Evolutionary conservation across 2,329 filamentous ascomycete genomes (phyloP), one percentile per base, ranked within the genome.

Genomic region (Bipolaris zeicola): DNA sequence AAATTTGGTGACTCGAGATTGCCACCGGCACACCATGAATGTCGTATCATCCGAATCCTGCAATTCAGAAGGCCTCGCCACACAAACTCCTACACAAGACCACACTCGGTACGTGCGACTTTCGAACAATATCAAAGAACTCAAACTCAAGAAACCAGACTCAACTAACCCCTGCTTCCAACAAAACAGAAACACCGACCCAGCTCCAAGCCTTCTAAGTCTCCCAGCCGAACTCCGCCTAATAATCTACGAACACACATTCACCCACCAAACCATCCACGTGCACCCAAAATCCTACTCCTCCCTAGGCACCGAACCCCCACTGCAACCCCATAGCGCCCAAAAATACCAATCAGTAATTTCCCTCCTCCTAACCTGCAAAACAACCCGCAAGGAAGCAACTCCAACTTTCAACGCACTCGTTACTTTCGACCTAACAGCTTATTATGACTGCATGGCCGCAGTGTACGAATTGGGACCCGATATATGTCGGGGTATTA

Each of bases 211-310:
- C 11, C 31, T 57, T 16, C 16, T 57, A 3, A 34, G 33, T 37
- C 34, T 57, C 2, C 54, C 54, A 20, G 39, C 50, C 13, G 54
- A 57, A n/a, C 34, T 57, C 34, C 54, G 54, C 3, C n/a, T 53
- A 6, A 49, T 57, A 18, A 57, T 57, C 16, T 57, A 57, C 38
- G 50, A 57, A 38, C 42, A 53, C 33, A 38, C 44, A 11, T 53
- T 57, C 28, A 22, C 33, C 44, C 44, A 57, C 18, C 37, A 53
- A 31, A 45, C 22, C n/a, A 36, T 57, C 14, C 33, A 44, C 20
- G 38, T 56, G 7, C 42, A 47, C 11, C 53, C 48, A 3, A 56
- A 56, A 28, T 22, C 42, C 37, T 39, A n/a, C 37, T 42, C 52
- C 42, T 16, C 28, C 33, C 16, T 55, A 24, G 46, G 45, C 18